Percentiles rank a stretch among this genome's conserved stretches.
Evolutionary conservation across 148 eudicot genomes (phyloP).

Genomic region (Camellia japonica): DNA sequence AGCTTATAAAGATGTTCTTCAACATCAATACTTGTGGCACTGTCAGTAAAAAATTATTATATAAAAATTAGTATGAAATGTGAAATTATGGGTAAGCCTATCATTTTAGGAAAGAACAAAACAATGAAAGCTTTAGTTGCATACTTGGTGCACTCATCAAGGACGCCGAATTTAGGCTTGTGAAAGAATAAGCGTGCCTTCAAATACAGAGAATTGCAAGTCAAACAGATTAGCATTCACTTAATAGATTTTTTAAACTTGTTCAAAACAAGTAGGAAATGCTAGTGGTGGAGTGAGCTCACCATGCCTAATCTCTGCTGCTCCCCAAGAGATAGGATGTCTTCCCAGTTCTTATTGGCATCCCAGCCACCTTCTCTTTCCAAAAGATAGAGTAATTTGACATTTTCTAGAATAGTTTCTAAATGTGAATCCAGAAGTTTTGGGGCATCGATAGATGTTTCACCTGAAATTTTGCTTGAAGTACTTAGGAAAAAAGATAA

Average conservation of each 20-base stretch:
- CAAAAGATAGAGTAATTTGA: conserved; percentile 65
- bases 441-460: conserved; percentile 27
- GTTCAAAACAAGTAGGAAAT: no score
- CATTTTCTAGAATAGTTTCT: conserved; percentile 64
- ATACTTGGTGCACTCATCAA: conserved; percentile 95
- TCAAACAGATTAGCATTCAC: not conserved
- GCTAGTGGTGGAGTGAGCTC: conserved; percentile 17
- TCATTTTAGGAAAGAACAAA: not conserved
- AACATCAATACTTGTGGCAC: conserved; percentile 96
- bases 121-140: conserved; percentile 10
- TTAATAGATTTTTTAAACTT: no score
- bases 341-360: conserved; percentile 38
- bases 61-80: not conserved
- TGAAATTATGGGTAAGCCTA: not conserved
- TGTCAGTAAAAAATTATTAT: conserved; percentile 23
- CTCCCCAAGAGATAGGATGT: no score
- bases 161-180: conserved; percentile 88
- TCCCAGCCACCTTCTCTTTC: conserved; percentile 91
- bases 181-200: conserved; percentile 96
- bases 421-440: conserved; percentile 56
- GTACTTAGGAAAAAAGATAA: not conserved
- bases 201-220: conserved; percentile 22
- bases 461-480: conserved; percentile 34
- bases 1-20: conserved; percentile 89
- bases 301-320: no score